Percentiles rank a stretch among this genome's conserved stretches.
Conservation (phyloP, 805 yeast genomes). For the Wickerhamomyces hampshirensis region DNA sequence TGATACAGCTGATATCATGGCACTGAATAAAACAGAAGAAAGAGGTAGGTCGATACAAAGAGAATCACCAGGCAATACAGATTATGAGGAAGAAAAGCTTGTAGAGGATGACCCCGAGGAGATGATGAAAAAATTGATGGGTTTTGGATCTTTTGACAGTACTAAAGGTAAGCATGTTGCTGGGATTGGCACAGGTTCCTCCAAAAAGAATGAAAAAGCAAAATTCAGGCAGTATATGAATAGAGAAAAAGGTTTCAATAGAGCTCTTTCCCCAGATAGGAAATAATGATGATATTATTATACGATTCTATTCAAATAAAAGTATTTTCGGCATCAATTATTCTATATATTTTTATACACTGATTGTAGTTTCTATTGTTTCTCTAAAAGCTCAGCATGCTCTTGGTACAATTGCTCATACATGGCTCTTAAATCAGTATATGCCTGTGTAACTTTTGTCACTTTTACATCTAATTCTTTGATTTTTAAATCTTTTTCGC, state of each 20-base stretch:
- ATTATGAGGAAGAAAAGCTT: conserved; percentile 16
- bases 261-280: conserved; percentile 48
- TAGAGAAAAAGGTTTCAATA: conserved; percentile 49
- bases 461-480: conserved; percentile 41
- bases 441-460: conserved; percentile 49
- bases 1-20: too few relatives aligned
- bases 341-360: too few relatives aligned
- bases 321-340: too few relatives aligned
- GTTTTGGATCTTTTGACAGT: conserved; percentile 49
- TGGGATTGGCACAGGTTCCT: conserved; percentile 42
- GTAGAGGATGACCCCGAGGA: conserved; percentile 23
- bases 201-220: conserved; percentile 33
- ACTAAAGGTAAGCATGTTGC: conserved; percentile 55
- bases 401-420: conserved; percentile 55
- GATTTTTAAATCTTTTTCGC: conserved; percentile 27
- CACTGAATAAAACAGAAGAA: too few relatives aligned
- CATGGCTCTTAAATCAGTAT: conserved; percentile 50
- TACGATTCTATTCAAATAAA: too few relatives aligned
- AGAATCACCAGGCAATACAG: conserved; percentile 25
- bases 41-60: conserved; percentile 6
- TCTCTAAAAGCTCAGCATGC: conserved; percentile 32
- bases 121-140: conserved; percentile 45
- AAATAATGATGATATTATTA: conserved; percentile 5
- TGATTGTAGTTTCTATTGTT: conserved; percentile 5
- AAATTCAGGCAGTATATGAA: conserved; percentile 60